These are phyloP conservation scores for grape (Vitis vinifera) DNA, from an alignment of 164 flowering plant species.

Conservation along the genomic window ASM3070453v1 NC_081810.1:8542001-8542500, in stretches of 20 bases:
- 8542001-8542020: slow-evolving; percentile 9
- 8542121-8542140: background rate
- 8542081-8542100: slow-evolving; percentile 79
- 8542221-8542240: slow-evolving; percentile 89
- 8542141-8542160: background rate
- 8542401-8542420: background rate
- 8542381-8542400: background rate
- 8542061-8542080: slow-evolving; percentile 96
- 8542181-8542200: slow-evolving; percentile 48
- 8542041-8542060: slow-evolving; percentile 83
- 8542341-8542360: background rate
- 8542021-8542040: slow-evolving; percentile 68
- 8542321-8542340: background rate
- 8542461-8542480: background rate
- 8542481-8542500: slow-evolving; percentile 1
- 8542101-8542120: slow-evolving; percentile 48
- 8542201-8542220: slow-evolving; percentile 99
- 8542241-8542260: slow-evolving; percentile 98
- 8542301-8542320: slow-evolving; percentile 77
- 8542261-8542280: slow-evolving; percentile 96
- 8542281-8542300: slow-evolving; percentile 89
- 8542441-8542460: background rate
- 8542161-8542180: slow-evolving; percentile 24
- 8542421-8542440: background rate
- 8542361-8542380: background rate